These are phyloP conservation scores for Linderina pennispora DNA, from an alignment of 192 early-diverging fungal species.

Conservation along the genomic window DNA sequence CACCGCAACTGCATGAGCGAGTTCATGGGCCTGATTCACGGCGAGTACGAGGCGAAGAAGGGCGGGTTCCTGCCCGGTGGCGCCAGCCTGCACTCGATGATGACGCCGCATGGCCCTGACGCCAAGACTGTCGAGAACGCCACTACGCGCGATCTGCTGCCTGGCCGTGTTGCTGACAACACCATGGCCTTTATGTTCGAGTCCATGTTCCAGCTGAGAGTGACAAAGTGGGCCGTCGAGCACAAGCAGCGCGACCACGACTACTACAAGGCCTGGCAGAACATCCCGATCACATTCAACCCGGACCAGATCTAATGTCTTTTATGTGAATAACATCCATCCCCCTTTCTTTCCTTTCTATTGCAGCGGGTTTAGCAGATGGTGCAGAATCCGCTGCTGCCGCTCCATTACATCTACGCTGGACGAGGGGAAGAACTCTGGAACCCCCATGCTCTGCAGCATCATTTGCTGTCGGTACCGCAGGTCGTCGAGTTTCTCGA, in stretches of 20 bases:
- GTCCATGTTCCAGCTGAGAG: constrained; percentile 68
- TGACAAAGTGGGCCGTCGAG: constrained; percentile 77
- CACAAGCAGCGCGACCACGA: constrained; percentile 69
- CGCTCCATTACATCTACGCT: constrained; percentile 10
- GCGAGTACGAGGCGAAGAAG: constrained; percentile 90
- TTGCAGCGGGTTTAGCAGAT: constrained; percentile 1
- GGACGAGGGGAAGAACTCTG: constrained; percentile 25
- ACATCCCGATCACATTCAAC: constrained; percentile 45
- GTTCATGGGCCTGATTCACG: constrained; percentile 95
- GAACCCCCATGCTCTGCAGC: constrained; percentile 18
- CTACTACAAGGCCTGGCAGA: constrained; percentile 88
- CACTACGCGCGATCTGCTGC: constrained; percentile 62
- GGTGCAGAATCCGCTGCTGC: constrained; percentile 14
- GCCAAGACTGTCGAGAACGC: constrained; percentile 67
- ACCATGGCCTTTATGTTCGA: constrained; percentile 98
- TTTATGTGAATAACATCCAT: not conserved
- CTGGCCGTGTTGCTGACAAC: constrained; percentile 73
- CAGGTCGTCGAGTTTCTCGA: constrained; percentile 36
- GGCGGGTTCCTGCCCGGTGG: constrained; percentile 91
- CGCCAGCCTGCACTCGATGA: constrained; percentile 68
- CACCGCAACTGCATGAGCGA: constrained; percentile 98
- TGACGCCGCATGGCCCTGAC: constrained; percentile 95
- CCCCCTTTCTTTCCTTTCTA: not conserved
- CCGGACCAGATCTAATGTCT: constrained; percentile 13
- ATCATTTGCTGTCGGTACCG: constrained; percentile 35